Percentiles rank a stretch among this genome's conserved stretches.
These are phyloP conservation scores for Calamus simplicifolius DNA, from an alignment of 176 grass and related monocot species.

Conservation along the genomic window DNA sequence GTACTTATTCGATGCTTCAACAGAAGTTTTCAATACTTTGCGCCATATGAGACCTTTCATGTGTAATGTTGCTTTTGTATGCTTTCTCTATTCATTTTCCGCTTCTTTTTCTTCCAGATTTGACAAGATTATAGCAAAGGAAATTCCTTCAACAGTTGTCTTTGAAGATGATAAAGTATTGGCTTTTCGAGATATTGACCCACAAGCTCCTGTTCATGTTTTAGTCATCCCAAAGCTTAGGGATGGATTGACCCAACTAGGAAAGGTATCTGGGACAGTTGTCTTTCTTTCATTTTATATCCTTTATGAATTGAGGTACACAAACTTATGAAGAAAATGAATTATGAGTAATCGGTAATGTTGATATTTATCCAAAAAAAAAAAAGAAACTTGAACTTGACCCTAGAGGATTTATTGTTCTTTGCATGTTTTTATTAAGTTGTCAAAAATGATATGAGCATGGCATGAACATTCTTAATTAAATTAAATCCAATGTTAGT, in stretches of 20 bases:
- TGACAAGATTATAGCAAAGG: constrained; percentile 95
- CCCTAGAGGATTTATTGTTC: too few relatives aligned
- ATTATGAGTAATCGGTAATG: too few relatives aligned
- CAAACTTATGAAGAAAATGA: too few relatives aligned
- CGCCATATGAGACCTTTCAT: background rate
- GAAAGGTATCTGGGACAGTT: constrained; percentile 33
- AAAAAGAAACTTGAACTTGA: too few relatives aligned
- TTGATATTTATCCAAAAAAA: too few relatives aligned
- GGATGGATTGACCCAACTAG: constrained; percentile 67
- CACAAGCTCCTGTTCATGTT: constrained; percentile 88
- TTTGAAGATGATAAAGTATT: constrained; percentile 92
- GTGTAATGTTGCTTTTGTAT: constrained; percentile 1
- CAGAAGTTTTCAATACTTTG: too few relatives aligned
- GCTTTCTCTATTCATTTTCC: background rate
- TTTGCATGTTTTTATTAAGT: too few relatives aligned
- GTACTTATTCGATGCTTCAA: background rate
- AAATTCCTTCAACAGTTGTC: constrained; percentile 66
- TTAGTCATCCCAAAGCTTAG: constrained; percentile 72
- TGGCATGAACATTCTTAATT: too few relatives aligned
- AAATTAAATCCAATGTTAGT: too few relatives aligned
- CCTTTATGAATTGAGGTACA: too few relatives aligned
- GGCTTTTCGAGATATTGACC: constrained; percentile 80
- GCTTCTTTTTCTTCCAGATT: constrained; percentile 42
- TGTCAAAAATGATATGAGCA: too few relatives aligned
- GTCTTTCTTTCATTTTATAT: too few relatives aligned